Evolutionary conservation across 352 stramenopile species (phyloP).

Genomic region (Phytophthora macrochlamydospora): DNA sequence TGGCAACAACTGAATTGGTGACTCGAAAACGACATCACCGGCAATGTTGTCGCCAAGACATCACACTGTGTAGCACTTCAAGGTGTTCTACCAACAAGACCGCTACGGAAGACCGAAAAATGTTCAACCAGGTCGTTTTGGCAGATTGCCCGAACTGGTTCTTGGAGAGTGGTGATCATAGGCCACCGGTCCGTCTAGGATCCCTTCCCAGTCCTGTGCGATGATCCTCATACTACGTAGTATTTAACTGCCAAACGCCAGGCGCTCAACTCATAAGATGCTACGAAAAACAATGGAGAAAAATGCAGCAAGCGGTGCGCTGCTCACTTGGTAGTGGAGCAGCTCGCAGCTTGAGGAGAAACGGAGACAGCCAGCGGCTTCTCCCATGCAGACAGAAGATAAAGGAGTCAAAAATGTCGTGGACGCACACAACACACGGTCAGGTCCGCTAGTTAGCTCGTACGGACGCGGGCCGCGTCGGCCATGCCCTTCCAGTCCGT

Average conservation of each 20-base stretch:
- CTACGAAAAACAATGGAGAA: constrained; percentile 11
- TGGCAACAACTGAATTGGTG: too few relatives aligned
- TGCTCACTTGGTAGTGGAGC: neutral
- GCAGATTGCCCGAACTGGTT: too few relatives aligned
- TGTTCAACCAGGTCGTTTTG: too few relatives aligned
- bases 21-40: too few relatives aligned
- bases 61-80: too few relatives aligned
- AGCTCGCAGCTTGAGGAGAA: constrained; percentile 1
- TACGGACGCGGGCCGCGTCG: constrained; percentile 54
- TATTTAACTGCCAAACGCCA: constrained; percentile 25
- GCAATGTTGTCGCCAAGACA: too few relatives aligned
- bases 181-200: too few relatives aligned
- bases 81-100: too few relatives aligned
- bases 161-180: too few relatives aligned
- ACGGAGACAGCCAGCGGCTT: constrained; percentile 1
- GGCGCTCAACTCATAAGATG: constrained; percentile 37
- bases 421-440: neutral
- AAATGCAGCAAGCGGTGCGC: constrained; percentile 13
- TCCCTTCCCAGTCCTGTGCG: too few relatives aligned
- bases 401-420: constrained; percentile 1
- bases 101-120: too few relatives aligned
- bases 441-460: constrained; percentile 31
- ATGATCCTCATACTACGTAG: too few relatives aligned
- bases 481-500: constrained; percentile 67
- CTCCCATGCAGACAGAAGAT: constrained; percentile 19